Evolutionary conservation across 1,284 basidiomycete genomes (phyloP), one percentile per base, ranked within the genome.

Genomic region (Lentinus polychrous): DNA sequence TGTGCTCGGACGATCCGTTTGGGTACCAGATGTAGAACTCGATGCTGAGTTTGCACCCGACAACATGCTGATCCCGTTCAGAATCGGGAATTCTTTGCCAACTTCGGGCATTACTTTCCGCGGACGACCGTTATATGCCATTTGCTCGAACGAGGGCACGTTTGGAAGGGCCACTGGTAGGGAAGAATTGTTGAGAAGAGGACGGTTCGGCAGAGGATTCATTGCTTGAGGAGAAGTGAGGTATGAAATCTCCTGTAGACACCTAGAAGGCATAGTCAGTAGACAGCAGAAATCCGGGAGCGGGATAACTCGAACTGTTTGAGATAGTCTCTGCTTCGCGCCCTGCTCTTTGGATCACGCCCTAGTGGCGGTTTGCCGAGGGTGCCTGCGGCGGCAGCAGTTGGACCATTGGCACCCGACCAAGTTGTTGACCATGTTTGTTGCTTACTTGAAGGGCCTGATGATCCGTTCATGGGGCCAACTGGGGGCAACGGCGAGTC

Each of bases 241-340:
- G 66, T 99, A 99, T 7, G 92, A 91, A 57, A 99, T 92, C 74
- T 99, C 95, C 71, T 98, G 95, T 33, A 99, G 73, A 69, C 96
- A 96, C 69, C 88, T 91, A 55, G 36, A 14, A 42, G 34, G 32
- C 36, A 4, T 22, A 32, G 32, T 48, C 20, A 45, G 24, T 44
- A 18, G 38, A 10, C 33, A n/a, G 27, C n/a, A 23, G 43, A 23
- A 18, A 41, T 18, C 17, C 40, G 14, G 42, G 5, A 50, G 45
- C 14, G 17, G 15, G 46, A 35, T 41, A 47, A 22, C 36, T 77
- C 86, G 58, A 59, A 93, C 82, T 99, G 95, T 69, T 99, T 98
- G 57, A 99, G 78, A 66, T 98, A 99, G 54, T 99, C 96, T 50
- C 94, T 78, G 72, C 92, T 95, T 54, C 92, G 80, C 37, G 94